phyloP scores from a whole-genome alignment of 2,329 filamentous ascomycete genomes.

The Aspergillus japonicus region DNA sequence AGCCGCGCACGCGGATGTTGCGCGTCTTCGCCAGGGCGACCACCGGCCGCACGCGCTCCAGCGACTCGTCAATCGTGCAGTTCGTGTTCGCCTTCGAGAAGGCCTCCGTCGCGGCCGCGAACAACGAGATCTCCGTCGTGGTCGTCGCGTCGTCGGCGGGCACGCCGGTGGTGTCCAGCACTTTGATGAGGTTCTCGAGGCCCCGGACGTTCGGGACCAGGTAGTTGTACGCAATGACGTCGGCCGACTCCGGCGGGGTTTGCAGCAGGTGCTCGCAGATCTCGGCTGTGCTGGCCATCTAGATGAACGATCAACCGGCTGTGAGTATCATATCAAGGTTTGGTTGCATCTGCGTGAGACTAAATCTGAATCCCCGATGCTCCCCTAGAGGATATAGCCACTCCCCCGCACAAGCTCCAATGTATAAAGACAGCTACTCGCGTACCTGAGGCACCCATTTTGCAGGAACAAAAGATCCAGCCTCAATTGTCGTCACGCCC shows the following conservation, averaged over 20 bases:
- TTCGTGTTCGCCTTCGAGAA: constrained; percentile 68
- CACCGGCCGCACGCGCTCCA: constrained; percentile 59
- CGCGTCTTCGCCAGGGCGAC: constrained; percentile 56
- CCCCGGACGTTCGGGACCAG: constrained; percentile 64
- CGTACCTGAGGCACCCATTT: constrained; percentile 56
- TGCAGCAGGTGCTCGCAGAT: constrained; percentile 57
- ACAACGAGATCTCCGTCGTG: constrained; percentile 60
- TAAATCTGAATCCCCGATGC: too few relatives aligned
- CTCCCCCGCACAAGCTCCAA: too few relatives aligned
- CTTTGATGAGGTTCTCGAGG: constrained; percentile 58
- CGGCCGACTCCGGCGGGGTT: constrained; percentile 49
- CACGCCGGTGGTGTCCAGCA: constrained; percentile 47
- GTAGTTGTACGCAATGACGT: constrained; percentile 63
- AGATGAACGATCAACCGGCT: not conserved
- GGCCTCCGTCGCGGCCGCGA: constrained; percentile 63
- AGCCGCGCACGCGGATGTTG: constrained; percentile 60
- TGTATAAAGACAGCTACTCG: constrained; percentile 9
- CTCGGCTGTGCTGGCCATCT: constrained; percentile 66
- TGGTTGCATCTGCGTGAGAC: too few relatives aligned
- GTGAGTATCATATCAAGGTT: not conserved
- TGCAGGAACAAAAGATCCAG: constrained; percentile 54
- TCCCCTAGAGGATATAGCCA: too few relatives aligned
- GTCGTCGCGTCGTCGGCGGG: constrained; percentile 34
- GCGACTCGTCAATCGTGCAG: constrained; percentile 61
- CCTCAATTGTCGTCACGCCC: constrained; percentile 52